phyloP scores from a whole-genome alignment of 2,329 filamentous ascomycete species.

The Cryphonectria parasitica region DNA sequence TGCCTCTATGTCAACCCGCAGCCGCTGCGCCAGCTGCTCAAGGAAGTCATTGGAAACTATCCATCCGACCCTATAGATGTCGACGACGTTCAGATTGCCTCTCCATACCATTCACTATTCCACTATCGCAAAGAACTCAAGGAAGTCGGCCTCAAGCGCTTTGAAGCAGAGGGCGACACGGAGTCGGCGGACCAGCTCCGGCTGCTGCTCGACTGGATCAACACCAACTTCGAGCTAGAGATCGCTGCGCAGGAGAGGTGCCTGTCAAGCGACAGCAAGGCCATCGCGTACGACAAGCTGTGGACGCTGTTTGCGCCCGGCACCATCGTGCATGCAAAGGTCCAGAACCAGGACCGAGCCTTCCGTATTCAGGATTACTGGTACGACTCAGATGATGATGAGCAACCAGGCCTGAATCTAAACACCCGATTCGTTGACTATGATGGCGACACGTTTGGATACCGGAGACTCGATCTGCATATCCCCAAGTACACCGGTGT shows the following conservation, averaged over 20 bases:
- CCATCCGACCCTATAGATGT: slow-evolving; percentile 36
- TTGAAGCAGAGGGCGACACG: slow-evolving; percentile 31
- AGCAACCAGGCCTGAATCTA: slow-evolving; percentile 34
- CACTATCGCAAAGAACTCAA: slow-evolving; percentile 36
- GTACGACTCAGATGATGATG: slow-evolving; percentile 36
- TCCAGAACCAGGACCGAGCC: slow-evolving; percentile 36
- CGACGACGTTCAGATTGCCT: slow-evolving; percentile 32
- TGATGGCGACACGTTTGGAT: slow-evolving; percentile 41
- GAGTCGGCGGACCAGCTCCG: slow-evolving; percentile 35
- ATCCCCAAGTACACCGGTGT: slow-evolving; percentile 37
- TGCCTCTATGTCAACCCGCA: slow-evolving; percentile 25
- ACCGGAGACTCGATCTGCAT: slow-evolving; percentile 32
- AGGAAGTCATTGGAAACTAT: slow-evolving; percentile 34
- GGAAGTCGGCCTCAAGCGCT: slow-evolving; percentile 30
- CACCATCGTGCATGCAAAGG: slow-evolving; percentile 35
- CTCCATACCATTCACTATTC: slow-evolving; percentile 35
- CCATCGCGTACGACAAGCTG: slow-evolving; percentile 36
- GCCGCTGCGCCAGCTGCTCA: slow-evolving; percentile 31
- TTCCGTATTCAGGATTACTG: slow-evolving; percentile 37
- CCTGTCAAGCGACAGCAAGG: slow-evolving; percentile 33
- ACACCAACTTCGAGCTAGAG: slow-evolving; percentile 35
- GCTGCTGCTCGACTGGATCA: slow-evolving; percentile 35
- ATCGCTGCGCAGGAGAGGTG: slow-evolving; percentile 35
- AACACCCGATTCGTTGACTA: slow-evolving; percentile 39
- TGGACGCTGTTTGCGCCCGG: slow-evolving; percentile 39